Evolutionary conservation across 2,329 filamentous ascomycete species (phyloP).

Genomic region (Talaromyces sp.): DNA sequence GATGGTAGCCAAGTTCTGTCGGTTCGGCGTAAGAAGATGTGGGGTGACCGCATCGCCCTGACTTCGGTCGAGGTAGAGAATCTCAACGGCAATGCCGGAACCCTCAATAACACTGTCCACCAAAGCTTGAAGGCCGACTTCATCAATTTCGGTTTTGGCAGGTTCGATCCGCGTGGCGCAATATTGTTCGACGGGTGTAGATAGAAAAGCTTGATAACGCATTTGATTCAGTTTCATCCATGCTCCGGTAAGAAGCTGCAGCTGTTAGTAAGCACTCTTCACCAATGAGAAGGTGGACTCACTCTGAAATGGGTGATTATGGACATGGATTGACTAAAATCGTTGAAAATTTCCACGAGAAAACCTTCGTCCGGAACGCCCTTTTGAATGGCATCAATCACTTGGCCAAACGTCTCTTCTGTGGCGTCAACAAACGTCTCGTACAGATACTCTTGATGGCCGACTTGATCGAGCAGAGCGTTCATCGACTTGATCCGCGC

Average conservation of each 20-base stretch:
- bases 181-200: slow-evolving; percentile 63
- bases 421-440: slow-evolving; percentile 83
- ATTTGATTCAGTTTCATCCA: slow-evolving; percentile 74
- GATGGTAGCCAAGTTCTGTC: slow-evolving; percentile 58
- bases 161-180: slow-evolving; percentile 69
- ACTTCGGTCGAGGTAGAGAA: slow-evolving; percentile 87
- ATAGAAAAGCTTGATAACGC: slow-evolving; percentile 70
- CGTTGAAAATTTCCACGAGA: slow-evolving; percentile 70
- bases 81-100: slow-evolving; percentile 74
- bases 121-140: slow-evolving; percentile 76
- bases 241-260: slow-evolving; percentile 72
- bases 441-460: slow-evolving; percentile 66
- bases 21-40: slow-evolving; percentile 38
- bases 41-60: slow-evolving; percentile 68
- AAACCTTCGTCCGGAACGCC: slow-evolving; percentile 57
- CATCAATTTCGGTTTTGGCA: slow-evolving; percentile 79
- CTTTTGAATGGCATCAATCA: slow-evolving; percentile 56
- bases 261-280: slow-evolving; percentile 13
- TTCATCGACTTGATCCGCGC: slow-evolving; percentile 69
- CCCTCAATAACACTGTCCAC: slow-evolving; percentile 76
- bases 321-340: slow-evolving; percentile 61
- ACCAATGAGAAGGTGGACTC: slow-evolving; percentile 23
- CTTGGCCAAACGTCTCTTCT: slow-evolving; percentile 62
- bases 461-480: slow-evolving; percentile 65
- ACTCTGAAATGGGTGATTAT: slow-evolving; percentile 82